Percentiles rank a stretch among this genome's conserved stretches.
Conservation (phyloP, 176 grass and related monocot genomes). For the Triticum timopheevii region DNA sequence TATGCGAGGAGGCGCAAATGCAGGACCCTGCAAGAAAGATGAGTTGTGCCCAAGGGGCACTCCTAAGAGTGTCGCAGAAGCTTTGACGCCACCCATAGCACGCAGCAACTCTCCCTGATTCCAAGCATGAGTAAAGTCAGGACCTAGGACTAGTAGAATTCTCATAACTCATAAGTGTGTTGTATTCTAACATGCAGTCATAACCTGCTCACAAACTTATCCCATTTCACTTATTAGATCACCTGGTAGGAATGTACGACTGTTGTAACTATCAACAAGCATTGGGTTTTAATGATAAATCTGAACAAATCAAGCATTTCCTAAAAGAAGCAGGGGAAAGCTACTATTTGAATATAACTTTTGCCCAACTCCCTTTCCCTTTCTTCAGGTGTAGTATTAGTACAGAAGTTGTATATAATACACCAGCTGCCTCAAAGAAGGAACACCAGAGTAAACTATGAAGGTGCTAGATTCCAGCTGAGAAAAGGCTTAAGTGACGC, state of each 20-base stretch:
- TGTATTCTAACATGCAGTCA: not conserved
- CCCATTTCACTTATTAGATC: not conserved
- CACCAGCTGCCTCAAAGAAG: not conserved
- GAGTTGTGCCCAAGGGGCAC: slow-evolving; percentile 97
- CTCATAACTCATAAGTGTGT: not conserved
- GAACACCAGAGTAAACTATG: not conserved
- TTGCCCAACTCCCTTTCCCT: not conserved
- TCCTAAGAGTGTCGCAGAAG: slow-evolving; percentile 74
- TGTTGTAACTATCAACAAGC: not conserved
- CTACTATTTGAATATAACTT: not conserved
- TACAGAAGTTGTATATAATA: not conserved
- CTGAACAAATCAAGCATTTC: not conserved
- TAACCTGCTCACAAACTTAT: not conserved
- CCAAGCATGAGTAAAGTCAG: slow-evolving; percentile 13
- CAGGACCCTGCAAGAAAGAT: slow-evolving; percentile 93
- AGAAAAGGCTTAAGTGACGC: not conserved
- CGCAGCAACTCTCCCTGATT: slow-evolving; percentile 78
- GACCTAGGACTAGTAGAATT: not conserved
- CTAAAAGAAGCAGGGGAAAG: not conserved
- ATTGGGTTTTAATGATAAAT: not conserved
- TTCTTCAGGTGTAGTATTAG: not conserved
- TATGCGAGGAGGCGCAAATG: slow-evolving; percentile 96
- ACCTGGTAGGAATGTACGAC: not conserved
- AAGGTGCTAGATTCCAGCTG: not conserved
- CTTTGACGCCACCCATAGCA: slow-evolving; percentile 67